Base-by-base conservation (phyloP, 345 rosid species). In the Salix brachista region DNA sequence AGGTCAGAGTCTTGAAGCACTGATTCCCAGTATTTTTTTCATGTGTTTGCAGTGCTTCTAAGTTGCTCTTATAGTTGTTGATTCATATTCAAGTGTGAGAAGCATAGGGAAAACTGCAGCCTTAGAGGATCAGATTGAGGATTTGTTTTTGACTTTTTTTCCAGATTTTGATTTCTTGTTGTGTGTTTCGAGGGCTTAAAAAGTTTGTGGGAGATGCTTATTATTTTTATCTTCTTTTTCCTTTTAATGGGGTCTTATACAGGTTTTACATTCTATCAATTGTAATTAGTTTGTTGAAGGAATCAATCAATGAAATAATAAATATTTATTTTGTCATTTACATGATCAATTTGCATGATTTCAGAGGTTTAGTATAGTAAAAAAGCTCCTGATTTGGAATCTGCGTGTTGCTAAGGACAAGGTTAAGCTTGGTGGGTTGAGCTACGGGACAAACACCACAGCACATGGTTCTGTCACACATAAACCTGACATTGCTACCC, bases 31-130 rank as follows among this genome's bases (percentile, higher is more conserved):
- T 60, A 25, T 52, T 36, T 75, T 82, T 83, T 86, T 78, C 36
- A n/a, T 61, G 76, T 73, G 79, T 70, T 70, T 84, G 79, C 84
- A 79, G 84, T 85, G 85, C 84, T 83, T 82, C 76, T 30, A 28
- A 18, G 14, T 34, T 71, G 70, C 13, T 77, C 62, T 62, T 28
- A n/a, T 34, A 74, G 6, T 72, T 72, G 26, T 25, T 76, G 13
- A 3, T 76, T 39, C 13, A 54, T 46, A 26, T 67, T 10, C 72
- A 54, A 76, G 73, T 66, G 52, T 75, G 50, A 32, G 10, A 44
- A 77, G 23, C 11, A n/a, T 14, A 60, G 74, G 42, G 44, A 60
- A 44, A 36, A 34, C 5, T 37, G 28, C 39, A 26, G 9, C 21
- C 30, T 19, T 26, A 8, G 48, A 25, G 48, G 54, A 70, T 8